Base-by-base conservation (phyloP, 345 rosid species). In the rapeseed (Brassica napus) region DNA sequence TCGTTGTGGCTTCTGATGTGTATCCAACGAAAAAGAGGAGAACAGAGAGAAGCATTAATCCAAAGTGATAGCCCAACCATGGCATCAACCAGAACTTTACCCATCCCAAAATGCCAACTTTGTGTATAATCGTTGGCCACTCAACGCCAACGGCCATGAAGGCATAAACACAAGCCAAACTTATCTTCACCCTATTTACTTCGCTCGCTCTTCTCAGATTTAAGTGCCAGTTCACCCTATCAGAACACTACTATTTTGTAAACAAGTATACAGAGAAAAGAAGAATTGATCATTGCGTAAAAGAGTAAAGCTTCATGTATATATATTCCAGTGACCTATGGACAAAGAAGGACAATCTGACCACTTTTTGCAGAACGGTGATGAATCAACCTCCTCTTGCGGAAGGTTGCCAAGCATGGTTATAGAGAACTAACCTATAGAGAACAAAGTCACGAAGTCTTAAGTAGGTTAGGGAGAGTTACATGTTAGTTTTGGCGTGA, bases 401-500 rank as follows among this genome's bases (percentile, higher is more conserved):
- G 63, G 75, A 79, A 94, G 98, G 98, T 31, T 88, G 98, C 98
- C 97, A 92, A 71, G 98, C 98, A 80, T 84, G 97, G 37, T 98
- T 94, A 73, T 2, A 69, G 24, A 72, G 79, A 44, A 26, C 35
- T 31, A 68, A 76, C 2, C 21, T 18, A 18, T 18, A 18, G 21
- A 18, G 21, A 18, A 18, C 21, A 18, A 18, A 18, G 21, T 49
- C 58, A 67, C 11, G 26, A 71, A 71, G 64, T 26, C 35, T 59
- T 6, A 10, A 61, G 59, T 15, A 9, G 75, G 49, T 12, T 12
- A 79, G 58, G 15, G 32, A 32, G 7, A 84, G 86, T 15, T 69
- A 90, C 98, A 94, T 94, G 86, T 94, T 94, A 69, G 98, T 92
- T 84, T 92, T 94, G 69, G 98, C 98, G 72, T 94, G 98, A 86